Evolutionary conservation across 768 basidiomycete species (phyloP).

Genomic region (Lactarius tabidus): DNA sequence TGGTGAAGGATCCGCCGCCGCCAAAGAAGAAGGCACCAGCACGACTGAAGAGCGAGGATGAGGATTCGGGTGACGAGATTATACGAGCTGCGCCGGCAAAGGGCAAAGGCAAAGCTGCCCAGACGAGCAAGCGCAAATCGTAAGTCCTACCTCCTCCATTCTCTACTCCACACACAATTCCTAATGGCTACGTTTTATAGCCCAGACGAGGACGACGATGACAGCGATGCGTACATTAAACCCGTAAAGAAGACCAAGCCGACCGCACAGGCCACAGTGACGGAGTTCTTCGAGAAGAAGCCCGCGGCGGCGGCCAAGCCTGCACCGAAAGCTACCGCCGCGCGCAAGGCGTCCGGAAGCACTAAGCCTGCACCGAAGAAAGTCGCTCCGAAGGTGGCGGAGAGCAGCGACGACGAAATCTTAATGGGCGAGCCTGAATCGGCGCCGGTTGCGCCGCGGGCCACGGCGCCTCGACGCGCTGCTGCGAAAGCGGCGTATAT

Average conservation of each 20-base stretch:
- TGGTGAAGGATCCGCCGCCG: conserved; percentile 29
- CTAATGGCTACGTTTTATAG: background rate
- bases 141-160: conserved; percentile 30
- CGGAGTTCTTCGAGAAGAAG: conserved; percentile 58
- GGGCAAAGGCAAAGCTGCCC: conserved; percentile 45
- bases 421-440: conserved; percentile 41
- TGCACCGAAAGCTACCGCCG: conserved; percentile 23
- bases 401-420: conserved; percentile 42
- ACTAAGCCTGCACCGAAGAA: conserved; percentile 39
- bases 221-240: conserved; percentile 32
- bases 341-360: conserved; percentile 52
- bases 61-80: conserved; percentile 40
- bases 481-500: conserved; percentile 39
- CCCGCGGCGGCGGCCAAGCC: conserved; percentile 18
- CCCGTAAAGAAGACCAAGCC: conserved; percentile 54
- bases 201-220: conserved; percentile 8
- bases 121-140: conserved; percentile 64
- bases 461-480: conserved; percentile 44
- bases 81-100: conserved; percentile 33
- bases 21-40: conserved; percentile 24
- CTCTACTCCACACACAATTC: background rate
- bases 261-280: conserved; percentile 34
- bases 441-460: conserved; percentile 38
- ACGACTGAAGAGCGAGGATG: conserved; percentile 32
- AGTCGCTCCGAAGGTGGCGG: conserved; percentile 29